These are phyloP conservation scores for Dichotomocladium elegans DNA, from an alignment of 371 early-diverging fungal genomes.

Conservation along the genomic window DNA sequence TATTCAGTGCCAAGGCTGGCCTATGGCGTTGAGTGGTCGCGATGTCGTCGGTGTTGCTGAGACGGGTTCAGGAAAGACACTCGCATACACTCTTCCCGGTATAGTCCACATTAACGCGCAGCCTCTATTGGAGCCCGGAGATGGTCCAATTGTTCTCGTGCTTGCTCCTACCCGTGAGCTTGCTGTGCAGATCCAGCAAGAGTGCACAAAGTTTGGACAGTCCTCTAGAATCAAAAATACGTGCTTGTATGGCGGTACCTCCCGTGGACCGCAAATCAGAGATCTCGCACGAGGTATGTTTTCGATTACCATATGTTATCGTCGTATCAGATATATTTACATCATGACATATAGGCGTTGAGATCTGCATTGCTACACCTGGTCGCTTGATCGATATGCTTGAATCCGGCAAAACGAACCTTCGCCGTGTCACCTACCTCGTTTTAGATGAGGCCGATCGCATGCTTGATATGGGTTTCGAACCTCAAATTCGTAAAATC, in stretches of 20 bases:
- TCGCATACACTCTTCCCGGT: slow-evolving; percentile 96
- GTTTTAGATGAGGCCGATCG: slow-evolving; percentile 99
- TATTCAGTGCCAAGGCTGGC: slow-evolving; percentile 99
- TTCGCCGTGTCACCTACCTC: slow-evolving; percentile 95
- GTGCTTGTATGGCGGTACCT: slow-evolving; percentile 97
- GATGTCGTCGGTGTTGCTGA: slow-evolving; percentile 98
- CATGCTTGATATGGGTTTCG: slow-evolving; percentile 99
- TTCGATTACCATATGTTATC: too few species aligned
- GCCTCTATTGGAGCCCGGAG: slow-evolving; percentile 89
- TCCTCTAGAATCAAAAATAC: slow-evolving; percentile 89
- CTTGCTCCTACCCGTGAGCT: slow-evolving; percentile 95
- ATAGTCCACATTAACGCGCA: slow-evolving; percentile 99
- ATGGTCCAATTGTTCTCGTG: slow-evolving; percentile 95
- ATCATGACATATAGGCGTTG: slow-evolving; percentile 75
- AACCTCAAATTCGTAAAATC: slow-evolving; percentile 99
- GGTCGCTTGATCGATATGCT: slow-evolving; percentile 99
- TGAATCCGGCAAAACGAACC: slow-evolving; percentile 81
- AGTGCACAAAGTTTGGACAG: slow-evolving; percentile 89
- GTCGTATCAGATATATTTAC: too few species aligned
- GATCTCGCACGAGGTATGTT: slow-evolving; percentile 67
- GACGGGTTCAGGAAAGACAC: slow-evolving; percentile 99
- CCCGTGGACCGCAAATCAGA: slow-evolving; percentile 92
- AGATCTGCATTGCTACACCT: slow-evolving; percentile 99
- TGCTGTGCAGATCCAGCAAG: slow-evolving; percentile 92
- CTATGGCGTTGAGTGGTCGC: slow-evolving; percentile 97